Evolutionary conservation across 345 rosid genomes (phyloP).

Genomic region (Firmiana major): DNA sequence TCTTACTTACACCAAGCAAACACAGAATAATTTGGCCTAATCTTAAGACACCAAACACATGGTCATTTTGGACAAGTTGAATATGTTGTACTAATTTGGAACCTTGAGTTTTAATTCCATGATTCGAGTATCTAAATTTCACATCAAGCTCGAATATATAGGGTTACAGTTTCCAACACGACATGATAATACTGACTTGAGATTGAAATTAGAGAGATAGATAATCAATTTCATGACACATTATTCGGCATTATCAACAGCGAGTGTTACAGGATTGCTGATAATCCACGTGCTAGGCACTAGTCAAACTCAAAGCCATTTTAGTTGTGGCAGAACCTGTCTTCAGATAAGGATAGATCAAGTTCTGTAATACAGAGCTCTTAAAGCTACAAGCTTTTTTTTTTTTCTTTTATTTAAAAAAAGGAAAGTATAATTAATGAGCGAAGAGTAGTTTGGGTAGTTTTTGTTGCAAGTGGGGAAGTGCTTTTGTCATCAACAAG

Average conservation of each 20-base stretch:
- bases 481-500: constrained; percentile 36
- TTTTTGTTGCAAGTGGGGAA: constrained; percentile 14
- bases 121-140: no score
- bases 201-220: background rate
- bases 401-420: no score
- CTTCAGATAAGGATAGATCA: constrained; percentile 8
- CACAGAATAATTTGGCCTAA: background rate
- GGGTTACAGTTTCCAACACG: background rate
- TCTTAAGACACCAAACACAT: no score
- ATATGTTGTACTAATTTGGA: no score
- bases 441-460: constrained; percentile 12
- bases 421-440: constrained; percentile 19
- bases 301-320: background rate
- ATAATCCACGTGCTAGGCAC: constrained; percentile 19
- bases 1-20: background rate
- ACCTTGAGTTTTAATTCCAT: no score
- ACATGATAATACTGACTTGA: background rate
- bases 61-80: no score
- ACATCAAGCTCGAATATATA: no score
- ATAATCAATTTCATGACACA: background rate
- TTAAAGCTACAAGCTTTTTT: background rate
- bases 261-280: background rate
- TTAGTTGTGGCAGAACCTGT: constrained; percentile 13
- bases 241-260: background rate
- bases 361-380: background rate